Base-by-base conservation (phyloP, 345 rosid species). In the Gossypioides kirkii region DNA sequence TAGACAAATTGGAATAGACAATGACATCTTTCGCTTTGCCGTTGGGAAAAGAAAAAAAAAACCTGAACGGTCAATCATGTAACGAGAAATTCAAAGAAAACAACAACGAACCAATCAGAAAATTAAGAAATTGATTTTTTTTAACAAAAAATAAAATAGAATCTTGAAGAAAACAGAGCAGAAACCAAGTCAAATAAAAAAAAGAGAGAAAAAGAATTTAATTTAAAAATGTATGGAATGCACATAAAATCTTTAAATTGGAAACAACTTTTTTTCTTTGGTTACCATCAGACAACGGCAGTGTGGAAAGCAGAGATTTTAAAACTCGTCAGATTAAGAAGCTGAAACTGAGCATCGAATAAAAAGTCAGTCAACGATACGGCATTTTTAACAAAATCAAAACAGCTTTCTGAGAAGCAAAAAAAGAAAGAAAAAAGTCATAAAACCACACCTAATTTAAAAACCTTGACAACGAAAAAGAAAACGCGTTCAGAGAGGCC, bases 361-460 rank as follows among this genome's bases (percentile, higher is more conserved):
- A 32, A 46, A 38, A 47, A 47, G 49, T 25, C 23, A 54, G 36
- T 58, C 61, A 23, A 25, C 38, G 9, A 26, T 25, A 78, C 6
- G n/a, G 69, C 73, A 76, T 61, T 32, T 32, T 32, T 32, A 32
- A 32, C 38, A 32, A 32, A 32, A 32, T 32, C 38, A 32, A 32
- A 32, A 32, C 38, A 32, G 38, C 38, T 32, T 32, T 32, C 7
- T 32, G 38, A 32, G 7, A 32, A 7, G 38, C 7, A 32, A 2
- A 26, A 45, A 28, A 20, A 75, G 32, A 26, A 0, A 17, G 25
- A 0, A 47, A 32, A 41, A 20, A 72, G 54, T 20, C 25, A 38
- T 38, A 47, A 62, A 70, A 18, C 7, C 70, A 25, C 47, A 79
- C 80, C 78, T 56, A 49, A 43, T 17, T 65, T 63, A 43, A 4